Conservation (phyloP, 805 yeast genomes). For the Yamadazyma insecticola region DNA sequence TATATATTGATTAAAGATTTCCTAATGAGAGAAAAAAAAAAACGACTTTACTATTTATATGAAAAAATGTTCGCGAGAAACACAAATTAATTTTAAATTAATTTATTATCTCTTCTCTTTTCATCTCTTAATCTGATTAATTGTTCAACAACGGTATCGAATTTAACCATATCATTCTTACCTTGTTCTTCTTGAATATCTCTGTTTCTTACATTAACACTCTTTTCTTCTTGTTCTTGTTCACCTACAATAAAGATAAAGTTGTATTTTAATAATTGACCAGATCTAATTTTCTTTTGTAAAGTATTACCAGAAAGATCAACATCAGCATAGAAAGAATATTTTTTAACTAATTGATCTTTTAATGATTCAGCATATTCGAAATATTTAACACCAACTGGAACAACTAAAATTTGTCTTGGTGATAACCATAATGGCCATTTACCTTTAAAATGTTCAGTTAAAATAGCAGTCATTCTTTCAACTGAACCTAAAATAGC, state of each 20-base stretch:
- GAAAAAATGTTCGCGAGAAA: not conserved
- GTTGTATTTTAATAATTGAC: slow-evolving; percentile 91
- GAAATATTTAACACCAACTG: slow-evolving; percentile 90
- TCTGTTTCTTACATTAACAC: slow-evolving; percentile 96
- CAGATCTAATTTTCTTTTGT: slow-evolving; percentile 97
- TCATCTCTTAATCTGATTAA: slow-evolving; percentile 63
- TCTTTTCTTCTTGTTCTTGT: slow-evolving; percentile 71
- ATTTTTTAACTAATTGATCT: slow-evolving; percentile 54
- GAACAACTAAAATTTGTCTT: slow-evolving; percentile 92
- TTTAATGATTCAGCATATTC: slow-evolving; percentile 86
- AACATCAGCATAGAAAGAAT: slow-evolving; percentile 87
- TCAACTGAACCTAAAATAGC: slow-evolving; percentile 98
- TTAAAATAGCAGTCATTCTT: slow-evolving; percentile 97
- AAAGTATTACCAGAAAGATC: slow-evolving; percentile 94
- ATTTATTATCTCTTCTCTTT: slow-evolving; percentile 67
- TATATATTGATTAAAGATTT: no score
- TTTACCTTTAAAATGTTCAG: slow-evolving; percentile 97
- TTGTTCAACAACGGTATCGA: slow-evolving; percentile 69
- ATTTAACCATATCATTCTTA: slow-evolving; percentile 77
- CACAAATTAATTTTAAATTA: slow-evolving; percentile 11
- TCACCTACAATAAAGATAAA: slow-evolving; percentile 97
- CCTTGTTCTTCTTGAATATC: slow-evolving; percentile 90
- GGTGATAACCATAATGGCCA: slow-evolving; percentile 99
- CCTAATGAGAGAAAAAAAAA: not conserved
- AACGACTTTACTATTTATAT: not conserved